Conservation (phyloP, 2,329 filamentous ascomycete species). For the Sordariomycetes sp. region DNA sequence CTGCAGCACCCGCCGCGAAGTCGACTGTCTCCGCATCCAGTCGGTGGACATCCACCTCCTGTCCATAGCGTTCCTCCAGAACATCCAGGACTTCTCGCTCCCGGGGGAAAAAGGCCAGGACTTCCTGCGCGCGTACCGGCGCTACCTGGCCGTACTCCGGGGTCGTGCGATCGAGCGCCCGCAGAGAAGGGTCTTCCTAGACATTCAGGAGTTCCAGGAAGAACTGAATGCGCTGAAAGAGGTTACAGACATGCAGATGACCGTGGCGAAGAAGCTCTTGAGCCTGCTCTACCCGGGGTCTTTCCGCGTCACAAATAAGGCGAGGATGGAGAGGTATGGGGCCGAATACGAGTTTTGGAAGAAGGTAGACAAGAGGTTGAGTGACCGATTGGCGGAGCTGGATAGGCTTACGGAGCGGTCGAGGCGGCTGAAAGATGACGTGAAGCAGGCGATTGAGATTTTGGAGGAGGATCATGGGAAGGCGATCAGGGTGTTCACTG, state of each 20-base stretch:
- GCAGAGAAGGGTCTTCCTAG: conserved; percentile 9
- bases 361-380: not conserved
- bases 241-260: conserved; percentile 5
- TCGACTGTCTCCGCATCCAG: conserved; percentile 4
- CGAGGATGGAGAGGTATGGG: not conserved
- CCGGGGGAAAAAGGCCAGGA: not conserved
- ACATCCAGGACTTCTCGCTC: not conserved
- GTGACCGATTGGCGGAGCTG: not conserved
- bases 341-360: not conserved
- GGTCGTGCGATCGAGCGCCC: conserved; percentile 8
- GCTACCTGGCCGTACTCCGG: conserved; percentile 4
- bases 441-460: conserved; percentile 15
- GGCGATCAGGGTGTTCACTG: conserved; percentile 23
- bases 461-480: conserved; percentile 18
- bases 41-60: conserved; percentile 2
- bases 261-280: not conserved
- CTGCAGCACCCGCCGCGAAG: conserved; percentile 5
- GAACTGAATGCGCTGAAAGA: conserved; percentile 9
- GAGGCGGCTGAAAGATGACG: conserved; percentile 9
- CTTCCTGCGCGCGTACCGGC: not conserved
- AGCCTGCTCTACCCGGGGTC: not conserved
- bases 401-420: not conserved
- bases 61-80: not conserved
- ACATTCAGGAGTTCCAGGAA: conserved; percentile 11
- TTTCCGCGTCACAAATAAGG: not conserved